These are phyloP conservation scores for Candida xyloterini DNA, from an alignment of 805 yeast species.

Conservation along the genomic window DNA sequence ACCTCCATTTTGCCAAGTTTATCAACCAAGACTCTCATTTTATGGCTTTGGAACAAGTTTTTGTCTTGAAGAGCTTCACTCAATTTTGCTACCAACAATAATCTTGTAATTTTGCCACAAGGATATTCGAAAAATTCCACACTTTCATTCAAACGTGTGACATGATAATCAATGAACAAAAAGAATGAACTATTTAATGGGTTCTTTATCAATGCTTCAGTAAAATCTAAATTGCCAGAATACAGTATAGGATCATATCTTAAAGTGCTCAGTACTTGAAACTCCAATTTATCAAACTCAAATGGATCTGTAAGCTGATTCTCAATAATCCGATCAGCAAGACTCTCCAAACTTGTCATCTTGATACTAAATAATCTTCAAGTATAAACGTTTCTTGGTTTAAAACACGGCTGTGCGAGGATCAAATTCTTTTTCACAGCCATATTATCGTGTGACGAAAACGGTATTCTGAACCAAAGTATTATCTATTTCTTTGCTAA, in stretches of 20 bases:
- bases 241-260: constrained; percentile 67
- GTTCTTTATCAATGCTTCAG: constrained; percentile 25
- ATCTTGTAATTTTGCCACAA: constrained; percentile 35
- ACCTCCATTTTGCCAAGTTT: constrained; percentile 30
- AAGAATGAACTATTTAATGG: constrained; percentile 39
- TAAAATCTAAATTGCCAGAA: constrained; percentile 21
- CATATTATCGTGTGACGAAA: constrained; percentile 2
- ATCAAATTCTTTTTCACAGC: constrained; percentile 4
- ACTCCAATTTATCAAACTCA: constrained; percentile 26
- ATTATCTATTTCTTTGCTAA: constrained; percentile 4
- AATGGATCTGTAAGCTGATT: constrained; percentile 15
- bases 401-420: constrained; percentile 12
- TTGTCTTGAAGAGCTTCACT: constrained; percentile 33
- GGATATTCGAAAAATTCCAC: constrained; percentile 52
- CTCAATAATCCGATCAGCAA: constrained; percentile 7
- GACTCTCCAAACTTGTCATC: constrained; percentile 4
- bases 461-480: constrained; percentile 4
- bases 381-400: constrained; percentile 1
- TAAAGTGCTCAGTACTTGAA: constrained; percentile 65
- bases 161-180: constrained; percentile 64
- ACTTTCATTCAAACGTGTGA: constrained; percentile 53
- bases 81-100: constrained; percentile 41
- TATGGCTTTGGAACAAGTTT: constrained; percentile 37
- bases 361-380: not conserved
- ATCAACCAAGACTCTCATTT: constrained; percentile 46